These are phyloP conservation scores for Mortierella antarctica DNA, from an alignment of 192 early-diverging fungal species.

Conservation along the genomic window DNA sequence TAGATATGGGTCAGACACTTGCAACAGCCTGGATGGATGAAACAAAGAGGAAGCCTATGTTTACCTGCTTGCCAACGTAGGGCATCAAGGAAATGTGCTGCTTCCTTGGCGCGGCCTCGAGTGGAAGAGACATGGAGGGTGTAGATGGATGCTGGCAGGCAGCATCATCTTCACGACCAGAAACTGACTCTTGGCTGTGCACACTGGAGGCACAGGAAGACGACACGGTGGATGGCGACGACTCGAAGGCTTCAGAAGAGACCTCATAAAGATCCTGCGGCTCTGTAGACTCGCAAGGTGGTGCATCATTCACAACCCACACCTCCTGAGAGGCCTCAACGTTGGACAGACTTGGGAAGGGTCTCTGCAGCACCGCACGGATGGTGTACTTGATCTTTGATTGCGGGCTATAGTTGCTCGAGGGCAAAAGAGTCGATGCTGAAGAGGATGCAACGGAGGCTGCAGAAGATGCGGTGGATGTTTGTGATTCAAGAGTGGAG, in stretches of 20 bases:
- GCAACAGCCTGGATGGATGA: too few relatives aligned
- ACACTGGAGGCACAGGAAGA: too few relatives aligned
- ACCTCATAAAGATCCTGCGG: not conserved
- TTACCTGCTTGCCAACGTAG: too few relatives aligned
- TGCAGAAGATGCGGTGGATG: conserved; percentile 3
- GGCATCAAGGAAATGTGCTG: too few relatives aligned
- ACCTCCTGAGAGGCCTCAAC: conserved; percentile 43
- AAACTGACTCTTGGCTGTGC: too few relatives aligned
- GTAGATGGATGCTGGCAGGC: too few relatives aligned
- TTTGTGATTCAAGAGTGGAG: not conserved
- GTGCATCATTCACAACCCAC: conserved; percentile 28
- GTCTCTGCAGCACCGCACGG: conserved; percentile 33
- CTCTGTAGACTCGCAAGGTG: not conserved
- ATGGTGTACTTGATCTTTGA: conserved; percentile 29
- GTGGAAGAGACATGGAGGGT: too few relatives aligned
- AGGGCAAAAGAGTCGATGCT: conserved; percentile 8
- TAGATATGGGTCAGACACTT: not conserved
- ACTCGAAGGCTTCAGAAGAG: not conserved
- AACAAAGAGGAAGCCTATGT: too few relatives aligned
- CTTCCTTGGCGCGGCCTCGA: too few relatives aligned
- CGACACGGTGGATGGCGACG: not conserved
- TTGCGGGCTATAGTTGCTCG: conserved; percentile 17
- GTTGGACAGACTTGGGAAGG: conserved; percentile 43
- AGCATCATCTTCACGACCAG: too few relatives aligned
- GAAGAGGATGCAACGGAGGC: not conserved